These are phyloP conservation scores for Lasiosphaeriaceae sp. DNA, from an alignment of 495 filamentous ascomycete species.

Conservation along the genomic window DNA sequence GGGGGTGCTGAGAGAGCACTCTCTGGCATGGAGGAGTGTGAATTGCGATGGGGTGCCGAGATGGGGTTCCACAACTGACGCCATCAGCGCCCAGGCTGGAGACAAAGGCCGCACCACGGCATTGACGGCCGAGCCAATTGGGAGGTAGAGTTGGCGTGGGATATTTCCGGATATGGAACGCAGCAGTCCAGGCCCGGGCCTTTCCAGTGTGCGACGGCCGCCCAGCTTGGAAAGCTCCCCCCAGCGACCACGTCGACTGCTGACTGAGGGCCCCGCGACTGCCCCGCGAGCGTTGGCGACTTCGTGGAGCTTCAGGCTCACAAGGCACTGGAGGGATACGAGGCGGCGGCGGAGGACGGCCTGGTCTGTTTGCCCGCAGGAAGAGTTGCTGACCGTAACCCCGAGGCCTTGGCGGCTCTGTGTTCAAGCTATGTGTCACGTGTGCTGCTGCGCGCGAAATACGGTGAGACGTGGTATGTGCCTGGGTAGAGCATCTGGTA, in stretches of 20 bases:
- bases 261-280: background rate
- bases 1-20: background rate
- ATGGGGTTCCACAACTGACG: background rate
- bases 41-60: constrained; percentile 4
- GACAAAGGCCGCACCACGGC: constrained; percentile 12
- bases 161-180: constrained; percentile 23
- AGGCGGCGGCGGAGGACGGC: too few species aligned
- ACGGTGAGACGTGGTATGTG: too few species aligned
- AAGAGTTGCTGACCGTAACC: too few species aligned
- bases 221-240: background rate
- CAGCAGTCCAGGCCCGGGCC: background rate
- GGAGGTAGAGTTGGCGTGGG: constrained; percentile 5
- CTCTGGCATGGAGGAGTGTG: background rate
- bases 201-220: background rate
- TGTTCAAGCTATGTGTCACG: too few species aligned
- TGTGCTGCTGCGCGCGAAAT: too few species aligned
- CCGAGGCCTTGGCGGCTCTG: too few species aligned
- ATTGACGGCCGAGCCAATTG: constrained; percentile 21
- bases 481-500: too few species aligned
- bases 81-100: constrained; percentile 2
- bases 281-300: background rate
- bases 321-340: too few species aligned
- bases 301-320: background rate
- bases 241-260: background rate
- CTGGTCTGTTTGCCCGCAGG: too few species aligned